Evolutionary conservation across 2,329 filamentous ascomycete genomes (phyloP).

Genomic region (Xylaria digitata): DNA sequence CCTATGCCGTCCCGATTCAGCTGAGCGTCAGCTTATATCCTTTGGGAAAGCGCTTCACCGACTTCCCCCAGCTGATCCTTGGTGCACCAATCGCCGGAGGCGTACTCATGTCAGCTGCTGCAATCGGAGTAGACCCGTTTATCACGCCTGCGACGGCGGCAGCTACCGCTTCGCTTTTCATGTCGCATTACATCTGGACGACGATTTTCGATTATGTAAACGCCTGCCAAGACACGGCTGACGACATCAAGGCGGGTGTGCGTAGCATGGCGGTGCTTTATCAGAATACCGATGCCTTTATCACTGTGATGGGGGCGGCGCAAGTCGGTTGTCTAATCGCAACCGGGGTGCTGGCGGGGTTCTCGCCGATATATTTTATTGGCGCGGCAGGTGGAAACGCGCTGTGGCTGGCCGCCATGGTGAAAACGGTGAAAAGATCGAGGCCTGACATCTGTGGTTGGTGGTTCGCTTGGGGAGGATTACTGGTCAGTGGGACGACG

Average conservation of each 20-base stretch:
- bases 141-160: slow-evolving; percentile 43
- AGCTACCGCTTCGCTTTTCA: slow-evolving; percentile 57
- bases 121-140: slow-evolving; percentile 58
- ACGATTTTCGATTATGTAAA: slow-evolving; percentile 63
- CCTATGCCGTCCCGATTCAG: slow-evolving; percentile 52
- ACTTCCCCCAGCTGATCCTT: slow-evolving; percentile 63
- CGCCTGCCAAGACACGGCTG: slow-evolving; percentile 63
- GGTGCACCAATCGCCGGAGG: slow-evolving; percentile 63
- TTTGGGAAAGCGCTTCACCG: slow-evolving; percentile 62
- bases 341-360: slow-evolving; percentile 36
- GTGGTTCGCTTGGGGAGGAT: slow-evolving; percentile 43
- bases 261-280: slow-evolving; percentile 60
- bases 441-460: slow-evolving; percentile 40
- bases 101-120: slow-evolving; percentile 60
- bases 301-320: slow-evolving; percentile 33
- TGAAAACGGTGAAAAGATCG: slow-evolving; percentile 39
- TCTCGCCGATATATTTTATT: slow-evolving; percentile 37
- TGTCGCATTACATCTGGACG: slow-evolving; percentile 55
- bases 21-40: slow-evolving; percentile 60
- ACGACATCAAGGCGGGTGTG: slow-evolving; percentile 61
- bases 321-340: slow-evolving; percentile 37
- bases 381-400: slow-evolving; percentile 38
- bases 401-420: slow-evolving; percentile 38
- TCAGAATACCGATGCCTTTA: slow-evolving; percentile 37
- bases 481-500: slow-evolving; percentile 42